Evolutionary conservation across 139 green algal species (phyloP).

Genomic region (Tetraselmis chui): DNA sequence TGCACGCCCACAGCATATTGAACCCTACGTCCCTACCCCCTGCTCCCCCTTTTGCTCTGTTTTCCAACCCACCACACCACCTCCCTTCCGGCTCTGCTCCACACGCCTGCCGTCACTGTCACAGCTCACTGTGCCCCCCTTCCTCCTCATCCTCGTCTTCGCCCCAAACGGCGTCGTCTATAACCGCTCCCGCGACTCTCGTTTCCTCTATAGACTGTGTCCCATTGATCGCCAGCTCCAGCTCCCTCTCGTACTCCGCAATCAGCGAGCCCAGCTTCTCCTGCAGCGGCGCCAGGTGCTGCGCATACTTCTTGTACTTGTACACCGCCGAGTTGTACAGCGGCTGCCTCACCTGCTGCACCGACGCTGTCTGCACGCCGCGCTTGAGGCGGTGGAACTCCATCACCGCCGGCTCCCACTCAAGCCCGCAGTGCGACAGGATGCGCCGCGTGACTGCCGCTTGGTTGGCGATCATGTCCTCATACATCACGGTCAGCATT

Average conservation of each 20-base stretch:
- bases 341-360: slow-evolving; percentile 49
- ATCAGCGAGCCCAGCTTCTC: slow-evolving; percentile 17
- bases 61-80: too few species aligned
- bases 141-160: neutral
- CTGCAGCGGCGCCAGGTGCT: slow-evolving; percentile 31
- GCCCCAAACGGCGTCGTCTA: neutral
- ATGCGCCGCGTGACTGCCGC: slow-evolving; percentile 17
- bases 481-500: slow-evolving; percentile 45
- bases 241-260: slow-evolving; percentile 19
- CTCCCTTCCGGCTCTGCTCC: too few species aligned
- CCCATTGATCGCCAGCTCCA: slow-evolving; percentile 15
- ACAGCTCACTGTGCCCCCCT: neutral
- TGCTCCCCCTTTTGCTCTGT: too few species aligned
- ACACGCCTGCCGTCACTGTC: too few species aligned
- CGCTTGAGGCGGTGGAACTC: slow-evolving; percentile 37
- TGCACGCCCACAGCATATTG: too few species aligned
- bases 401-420: slow-evolving; percentile 48
- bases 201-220: neutral
- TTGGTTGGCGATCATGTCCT: slow-evolving; percentile 27
- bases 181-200: neutral
- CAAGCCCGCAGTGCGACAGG: slow-evolving; percentile 42
- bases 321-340: slow-evolving; percentile 51
- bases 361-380: slow-evolving; percentile 57
- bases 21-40: too few species aligned
- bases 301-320: slow-evolving; percentile 42